Base-by-base conservation (phyloP, 2,329 filamentous ascomycete species). In the Penicillium polonicum region DNA sequence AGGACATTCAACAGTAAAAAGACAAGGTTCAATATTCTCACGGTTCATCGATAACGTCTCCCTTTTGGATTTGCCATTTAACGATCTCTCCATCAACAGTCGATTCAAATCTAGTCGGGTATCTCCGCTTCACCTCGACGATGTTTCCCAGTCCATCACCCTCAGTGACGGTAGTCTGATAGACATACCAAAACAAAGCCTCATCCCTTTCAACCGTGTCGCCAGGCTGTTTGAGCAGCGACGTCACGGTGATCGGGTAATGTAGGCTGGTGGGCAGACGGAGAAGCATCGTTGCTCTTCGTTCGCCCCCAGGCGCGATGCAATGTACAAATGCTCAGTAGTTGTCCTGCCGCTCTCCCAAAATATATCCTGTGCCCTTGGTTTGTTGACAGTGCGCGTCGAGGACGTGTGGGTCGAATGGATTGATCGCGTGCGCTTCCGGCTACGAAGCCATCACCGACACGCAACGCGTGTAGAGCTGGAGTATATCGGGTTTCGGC, bases 241-340 rank as follows among this genome's bases (percentile, higher is more conserved):
- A 89, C 68, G 88, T 92, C 76, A 99, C 88, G 66, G 89, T 96
- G 76, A 97, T 92, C 68, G 94, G 94, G 77, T 97, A 99, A 76
- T 89, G 89, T 66, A 97, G 85, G 76, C 85, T 76, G 53, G 74
- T 61, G 60, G 79, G 79, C 64, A 81, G 68, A 71, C 74, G 75
- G 67, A 80, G 70, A 69, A 79, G 76, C 79, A 81, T 81, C 57
- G 53, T 63, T 52, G 57, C 54, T 62, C 60, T 57, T 48, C 44
- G 52, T 58, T 59, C 60, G 61, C 61, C 59, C 39, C 54, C 55
- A 59, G 61, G 57, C 57, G 52, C 58, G 51, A 62, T 38, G 41
- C 36, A n/a, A 42, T 42, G 42, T 21, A 33, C 23, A 33, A 51
- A 48, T 23, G 43, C 48, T 52, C 51, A 13, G 33, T 23, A 39